Evolutionary conservation across 495 filamentous ascomycete species (phyloP).

Genomic region (Penicillium cosmopolitanum): DNA sequence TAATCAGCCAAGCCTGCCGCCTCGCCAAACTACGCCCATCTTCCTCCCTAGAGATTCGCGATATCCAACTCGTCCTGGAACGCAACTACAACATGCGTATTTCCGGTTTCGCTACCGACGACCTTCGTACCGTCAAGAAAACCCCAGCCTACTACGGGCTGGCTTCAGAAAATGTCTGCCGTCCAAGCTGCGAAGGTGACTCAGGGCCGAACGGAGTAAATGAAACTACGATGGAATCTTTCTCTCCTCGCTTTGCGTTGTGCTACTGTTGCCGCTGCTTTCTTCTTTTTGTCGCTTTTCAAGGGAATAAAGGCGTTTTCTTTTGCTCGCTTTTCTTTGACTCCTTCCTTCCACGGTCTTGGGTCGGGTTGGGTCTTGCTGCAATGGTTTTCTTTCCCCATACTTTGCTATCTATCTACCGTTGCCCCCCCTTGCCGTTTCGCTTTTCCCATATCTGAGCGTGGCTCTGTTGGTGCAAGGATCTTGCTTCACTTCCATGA

Average conservation of each 20-base stretch:
- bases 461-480: too few species aligned
- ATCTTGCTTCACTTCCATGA: too few species aligned
- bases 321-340: not conserved
- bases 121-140: slow-evolving; percentile 94
- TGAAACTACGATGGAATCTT: not conserved
- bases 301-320: not conserved
- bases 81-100: slow-evolving; percentile 98
- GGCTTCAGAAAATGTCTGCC: slow-evolving; percentile 95
- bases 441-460: too few species aligned
- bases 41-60: slow-evolving; percentile 85
- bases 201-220: slow-evolving; percentile 47
- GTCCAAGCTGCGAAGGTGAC: slow-evolving; percentile 86
- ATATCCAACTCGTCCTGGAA: slow-evolving; percentile 93
- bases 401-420: too few species aligned
- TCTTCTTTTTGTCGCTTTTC: not conserved
- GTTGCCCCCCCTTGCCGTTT: too few species aligned
- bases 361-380: not conserved
- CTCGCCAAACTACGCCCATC: slow-evolving; percentile 91
- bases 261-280: not conserved
- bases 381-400: too few species aligned
- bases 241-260: not conserved
- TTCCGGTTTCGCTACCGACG: slow-evolving; percentile 90
- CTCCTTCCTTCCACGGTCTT: not conserved
- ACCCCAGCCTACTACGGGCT: slow-evolving; percentile 79
- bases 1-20: slow-evolving; percentile 82